Base-by-base conservation (phyloP, 1,139 yeast genomes). In the Meyerozyma elateridarum region DNA sequence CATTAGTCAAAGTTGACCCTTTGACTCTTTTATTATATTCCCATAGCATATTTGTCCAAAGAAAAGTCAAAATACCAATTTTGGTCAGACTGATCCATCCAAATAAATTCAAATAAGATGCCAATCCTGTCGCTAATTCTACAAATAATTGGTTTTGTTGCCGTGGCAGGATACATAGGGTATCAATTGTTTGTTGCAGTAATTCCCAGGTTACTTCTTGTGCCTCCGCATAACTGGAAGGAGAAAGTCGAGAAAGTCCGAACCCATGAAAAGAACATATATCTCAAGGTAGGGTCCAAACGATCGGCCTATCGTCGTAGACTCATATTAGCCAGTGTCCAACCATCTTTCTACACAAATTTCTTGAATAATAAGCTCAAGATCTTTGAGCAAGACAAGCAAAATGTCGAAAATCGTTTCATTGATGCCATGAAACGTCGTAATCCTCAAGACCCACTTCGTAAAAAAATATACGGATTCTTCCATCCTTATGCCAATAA, bases 401-500 rank as follows among this genome's bases (percentile, higher is more conserved):
- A 42, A n/a, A 50, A 54, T 31, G 45, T 44, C 16, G 43, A 49
- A 17, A 42, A 46, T 9, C 35, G 27, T 25, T 68, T 67, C 40
- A 32, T 53, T 26, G 42, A 45, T 8, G 48, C 45, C 20, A 56
- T 64, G 62, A 51, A 46, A 25, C 64, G 65, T 14, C 50, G 73
- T 30, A 61, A 49, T 20, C 54, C 58, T 5, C 49, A 52, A 12
- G 76, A 67, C 43, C 58, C 61, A 5, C 51, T 46, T 25, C 57
- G 82, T 27, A 62, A 52, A 31, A 42, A 64, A 13, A 52, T 85
- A 13, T 82, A 65, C 48, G 99, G 97, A 5, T 89, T 85, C 51
- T 88, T 91, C 64, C 99, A 93, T 57, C 98, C 98, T 0, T 85
- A 82, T 47, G 89, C 96, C 42, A 85, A 85, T 53, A 93, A 95